Conservation (phyloP, 2,329 filamentous ascomycete species). For the Penicillium sp. region DNA sequence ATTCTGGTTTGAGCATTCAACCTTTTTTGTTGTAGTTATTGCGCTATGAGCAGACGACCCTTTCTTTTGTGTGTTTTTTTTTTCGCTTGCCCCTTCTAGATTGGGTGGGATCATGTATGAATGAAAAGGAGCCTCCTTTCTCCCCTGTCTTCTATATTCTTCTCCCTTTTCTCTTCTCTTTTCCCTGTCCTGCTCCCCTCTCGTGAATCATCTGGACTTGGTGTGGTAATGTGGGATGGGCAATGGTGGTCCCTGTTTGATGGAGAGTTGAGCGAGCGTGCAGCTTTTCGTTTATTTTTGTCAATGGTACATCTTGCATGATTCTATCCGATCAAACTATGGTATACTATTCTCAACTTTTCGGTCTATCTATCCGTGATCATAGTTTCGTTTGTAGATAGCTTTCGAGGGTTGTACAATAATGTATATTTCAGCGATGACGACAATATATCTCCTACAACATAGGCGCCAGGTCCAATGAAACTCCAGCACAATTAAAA, state of each 20-base stretch:
- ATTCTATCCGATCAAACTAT: conserved; percentile 5
- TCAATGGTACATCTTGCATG: conserved; percentile 23
- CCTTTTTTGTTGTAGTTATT: conserved; percentile 2
- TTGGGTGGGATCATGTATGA: conserved; percentile 22
- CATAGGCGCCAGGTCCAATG: not conserved
- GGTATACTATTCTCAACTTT: not conserved
- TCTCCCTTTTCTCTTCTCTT: conserved; percentile 10
- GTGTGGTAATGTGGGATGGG: conserved; percentile 24
- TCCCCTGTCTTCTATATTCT: conserved; percentile 8
- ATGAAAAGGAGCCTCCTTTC: conserved; percentile 14
- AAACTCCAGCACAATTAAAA: not conserved
- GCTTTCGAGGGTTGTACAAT: not conserved
- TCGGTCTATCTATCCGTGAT: not conserved
- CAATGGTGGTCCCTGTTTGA: conserved; percentile 17
- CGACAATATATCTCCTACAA: not conserved
- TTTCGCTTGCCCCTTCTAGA: conserved; percentile 14
- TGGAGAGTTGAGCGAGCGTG: conserved; percentile 29
- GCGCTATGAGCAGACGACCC: conserved; percentile 12
- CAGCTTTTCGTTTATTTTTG: conserved; percentile 18
- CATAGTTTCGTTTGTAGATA: not conserved
- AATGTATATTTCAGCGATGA: not conserved
- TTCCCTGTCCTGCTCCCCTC: conserved; percentile 10
- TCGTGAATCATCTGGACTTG: conserved; percentile 3
- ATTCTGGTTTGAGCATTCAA: not conserved
- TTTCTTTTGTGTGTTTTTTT: conserved; percentile 5